These are phyloP conservation scores for Fusarium drepaniforme DNA, from an alignment of 2,329 filamentous ascomycete genomes.

Conservation along the genomic window DNA sequence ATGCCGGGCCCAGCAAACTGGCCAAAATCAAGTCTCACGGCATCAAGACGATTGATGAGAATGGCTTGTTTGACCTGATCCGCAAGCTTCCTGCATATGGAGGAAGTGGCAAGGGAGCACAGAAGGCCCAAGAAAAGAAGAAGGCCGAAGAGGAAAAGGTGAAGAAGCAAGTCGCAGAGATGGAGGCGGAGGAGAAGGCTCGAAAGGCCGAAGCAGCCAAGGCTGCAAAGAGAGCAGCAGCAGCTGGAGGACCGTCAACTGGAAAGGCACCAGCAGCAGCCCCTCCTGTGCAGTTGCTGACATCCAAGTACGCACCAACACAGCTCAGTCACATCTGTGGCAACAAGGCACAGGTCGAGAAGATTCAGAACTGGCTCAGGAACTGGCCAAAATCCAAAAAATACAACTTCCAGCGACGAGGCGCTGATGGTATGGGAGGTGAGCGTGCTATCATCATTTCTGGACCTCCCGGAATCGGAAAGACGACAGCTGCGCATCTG, in stretches of 20 bases:
- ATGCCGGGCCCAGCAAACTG: constrained; percentile 94
- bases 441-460: constrained; percentile 95
- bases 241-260: constrained; percentile 37
- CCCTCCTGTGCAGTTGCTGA: constrained; percentile 81
- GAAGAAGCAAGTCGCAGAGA: constrained; percentile 82
- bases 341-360: constrained; percentile 92
- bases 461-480: constrained; percentile 95
- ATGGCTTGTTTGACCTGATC: constrained; percentile 91
- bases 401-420: constrained; percentile 83
- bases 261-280: constrained; percentile 57
- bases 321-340: constrained; percentile 91
- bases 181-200: constrained; percentile 83
- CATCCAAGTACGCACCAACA: constrained; percentile 93
- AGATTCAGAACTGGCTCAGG: constrained; percentile 87
- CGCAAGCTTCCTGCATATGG: constrained; percentile 84
- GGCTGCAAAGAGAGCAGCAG: constrained; percentile 58
- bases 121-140: constrained; percentile 86
- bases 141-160: constrained; percentile 88
- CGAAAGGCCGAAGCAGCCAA: constrained; percentile 65
- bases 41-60: constrained; percentile 94
- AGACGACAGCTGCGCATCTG: constrained; percentile 96
- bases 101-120: constrained; percentile 88
- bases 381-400: constrained; percentile 85
- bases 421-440: constrained; percentile 84
- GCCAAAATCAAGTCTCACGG: constrained; percentile 83